A percentile compares a stretch with the other conserved stretches of the same genome.
These are phyloP conservation scores for Spencermartinsiella ligniputridi DNA, from an alignment of 1,139 yeast genomes.

Conservation along the genomic window DNA sequence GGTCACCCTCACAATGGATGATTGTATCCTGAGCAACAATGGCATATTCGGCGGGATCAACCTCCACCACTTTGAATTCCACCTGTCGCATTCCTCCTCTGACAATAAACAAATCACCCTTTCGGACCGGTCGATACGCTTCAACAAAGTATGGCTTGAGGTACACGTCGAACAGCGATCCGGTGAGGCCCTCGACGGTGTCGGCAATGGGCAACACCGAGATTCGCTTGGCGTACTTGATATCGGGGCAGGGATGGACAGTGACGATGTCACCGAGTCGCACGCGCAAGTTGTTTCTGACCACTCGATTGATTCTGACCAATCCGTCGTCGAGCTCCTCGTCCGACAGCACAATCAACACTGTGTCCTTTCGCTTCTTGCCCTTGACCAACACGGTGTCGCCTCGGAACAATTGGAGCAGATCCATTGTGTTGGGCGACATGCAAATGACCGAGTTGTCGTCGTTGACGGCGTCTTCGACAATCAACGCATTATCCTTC, in stretches of 20 bases:
- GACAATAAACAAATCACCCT: slow-evolving; percentile 93
- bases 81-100: slow-evolving; percentile 99
- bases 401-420: slow-evolving; percentile 91
- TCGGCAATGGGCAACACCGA: slow-evolving; percentile 97
- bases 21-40: slow-evolving; percentile 98
- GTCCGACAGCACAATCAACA: slow-evolving; percentile 91
- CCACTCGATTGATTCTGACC: slow-evolving; percentile 91
- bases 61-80: slow-evolving; percentile 96
- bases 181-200: slow-evolving; percentile 96
- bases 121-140: slow-evolving; percentile 97
- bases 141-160: slow-evolving; percentile 97
- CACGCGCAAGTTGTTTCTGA: slow-evolving; percentile 89
- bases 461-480: slow-evolving; percentile 95
- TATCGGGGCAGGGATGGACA: slow-evolving; percentile 95
- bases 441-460: slow-evolving; percentile 95
- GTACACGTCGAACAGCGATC: slow-evolving; percentile 94
- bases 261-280: slow-evolving; percentile 90
- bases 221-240: slow-evolving; percentile 77
- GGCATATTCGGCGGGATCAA: slow-evolving; percentile 95
- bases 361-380: slow-evolving; percentile 96
- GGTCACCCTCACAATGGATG: slow-evolving; percentile 98
- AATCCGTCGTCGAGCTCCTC: slow-evolving; percentile 97
- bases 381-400: slow-evolving; percentile 97
- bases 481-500: slow-evolving; percentile 91
- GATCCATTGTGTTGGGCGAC: slow-evolving; percentile 94